A percentile compares a stretch with the other conserved stretches of the same genome.
These are phyloP conservation scores for Vitis hybrid DNA, from an alignment of 177 flowering plant genomes.

Conservation along the genomic window DNA sequence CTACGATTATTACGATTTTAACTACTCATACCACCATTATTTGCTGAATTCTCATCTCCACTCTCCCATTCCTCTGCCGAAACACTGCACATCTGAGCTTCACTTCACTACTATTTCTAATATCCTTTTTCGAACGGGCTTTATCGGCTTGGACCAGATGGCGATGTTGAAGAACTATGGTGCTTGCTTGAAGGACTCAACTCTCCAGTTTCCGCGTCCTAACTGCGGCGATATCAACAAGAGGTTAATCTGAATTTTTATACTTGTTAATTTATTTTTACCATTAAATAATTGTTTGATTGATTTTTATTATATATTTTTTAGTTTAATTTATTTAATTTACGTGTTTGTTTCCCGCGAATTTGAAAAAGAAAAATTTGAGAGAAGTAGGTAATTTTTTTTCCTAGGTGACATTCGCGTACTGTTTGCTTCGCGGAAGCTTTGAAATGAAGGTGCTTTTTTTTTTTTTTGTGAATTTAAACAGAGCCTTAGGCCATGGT, in stretches of 20 bases:
- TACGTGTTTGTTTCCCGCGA: no score
- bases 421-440: no score
- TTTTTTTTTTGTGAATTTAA: background rate
- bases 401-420: no score
- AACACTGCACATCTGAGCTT: no score
- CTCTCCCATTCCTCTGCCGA: background rate
- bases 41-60: slow-evolving; percentile 2
- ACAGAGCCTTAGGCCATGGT: no score
- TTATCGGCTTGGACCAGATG: slow-evolving; percentile 15
- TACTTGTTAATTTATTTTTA: background rate
- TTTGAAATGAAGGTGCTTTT: background rate
- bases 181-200: slow-evolving; percentile 22
- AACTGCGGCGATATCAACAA: slow-evolving; percentile 3
- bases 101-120: no score
- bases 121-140: background rate
- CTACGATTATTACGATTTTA: slow-evolving; percentile 9
- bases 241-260: slow-evolving; percentile 16
- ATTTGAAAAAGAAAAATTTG: no score
- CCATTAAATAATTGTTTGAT: background rate
- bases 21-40: slow-evolving; percentile 1
- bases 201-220: slow-evolving; percentile 23
- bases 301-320: background rate
- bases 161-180: slow-evolving; percentile 25
- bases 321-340: background rate
- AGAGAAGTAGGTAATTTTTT: no score